Evolutionary conservation across 345 rosid species (phyloP), one percentile per base, ranked within the genome.

Genomic region (Raphanus sativus): DNA sequence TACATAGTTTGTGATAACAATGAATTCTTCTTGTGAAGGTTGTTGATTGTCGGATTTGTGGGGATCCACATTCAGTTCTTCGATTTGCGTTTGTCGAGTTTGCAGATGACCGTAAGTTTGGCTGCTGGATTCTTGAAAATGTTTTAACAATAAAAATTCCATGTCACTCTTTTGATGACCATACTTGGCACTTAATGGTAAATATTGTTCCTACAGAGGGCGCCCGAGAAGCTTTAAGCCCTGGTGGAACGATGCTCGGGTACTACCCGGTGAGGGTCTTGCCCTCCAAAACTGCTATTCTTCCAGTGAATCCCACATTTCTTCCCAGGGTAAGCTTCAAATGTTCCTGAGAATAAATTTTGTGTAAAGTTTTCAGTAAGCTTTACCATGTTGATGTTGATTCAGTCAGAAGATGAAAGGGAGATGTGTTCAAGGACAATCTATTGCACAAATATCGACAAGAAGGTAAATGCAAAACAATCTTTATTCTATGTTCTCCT

Each of bases 81-180:
- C 93, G 97, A 40, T 93, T 93, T 86, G 98, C 98, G 29, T 93
- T 93, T 71, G 91, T 93, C 24, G 97, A 93, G 81, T 93, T 93
- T 78, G 88, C 90, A 36, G 91, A 91, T 85, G 97, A 91, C 77
- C 82, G 98, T 91, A 88, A 84, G 90, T 77, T 75, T 50, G 63
- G 64, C 70, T 78, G 50, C 32, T 75, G 56, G 74, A 54, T 2
- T 45, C 36, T 30, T 63, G 8, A 11, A 73, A 67, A 48, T 61
- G 50, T 33, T 25, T 12, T 42, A 6, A 24, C 16, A 32, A 45
- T 2, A 50, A n/a, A n/a, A 50, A 28, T 21, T 75, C 28, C 32
- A 28, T 69, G 33, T 69, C 68, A 58, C 24, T 56, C 42, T 54
- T 75, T 40, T 70, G 29, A 9, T 17, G 21, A 21, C 62, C 45